Conservation (phyloP, 192 early-diverging fungal species). For the Oehlia diaphana region DNA sequence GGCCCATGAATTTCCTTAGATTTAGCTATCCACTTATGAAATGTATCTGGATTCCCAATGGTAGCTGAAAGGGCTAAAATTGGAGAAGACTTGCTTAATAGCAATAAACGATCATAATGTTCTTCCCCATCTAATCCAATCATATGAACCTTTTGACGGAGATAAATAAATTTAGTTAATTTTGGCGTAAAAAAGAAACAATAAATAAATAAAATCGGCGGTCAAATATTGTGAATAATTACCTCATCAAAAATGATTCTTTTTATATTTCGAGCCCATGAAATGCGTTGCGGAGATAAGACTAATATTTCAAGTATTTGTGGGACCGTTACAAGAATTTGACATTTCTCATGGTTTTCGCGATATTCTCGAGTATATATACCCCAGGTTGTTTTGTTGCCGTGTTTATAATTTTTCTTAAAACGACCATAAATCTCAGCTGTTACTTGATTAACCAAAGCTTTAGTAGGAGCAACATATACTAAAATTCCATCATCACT, state of each 20-base stretch:
- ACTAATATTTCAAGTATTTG: constrained; percentile 39
- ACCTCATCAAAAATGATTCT: constrained; percentile 54
- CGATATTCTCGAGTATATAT: constrained; percentile 44
- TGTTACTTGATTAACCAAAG: constrained; percentile 48
- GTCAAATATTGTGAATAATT: neutral
- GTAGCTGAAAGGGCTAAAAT: constrained; percentile 49
- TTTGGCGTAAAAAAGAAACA: too few species aligned
- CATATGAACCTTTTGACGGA: neutral
- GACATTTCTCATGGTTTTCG: constrained; percentile 32
- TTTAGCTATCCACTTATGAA: constrained; percentile 35
- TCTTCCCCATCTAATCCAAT: constrained; percentile 27
- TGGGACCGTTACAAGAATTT: constrained; percentile 47
- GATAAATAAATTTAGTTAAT: neutral
- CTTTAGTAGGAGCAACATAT: constrained; percentile 52
- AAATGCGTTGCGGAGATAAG: constrained; percentile 36
- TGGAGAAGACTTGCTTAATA: constrained; percentile 11
- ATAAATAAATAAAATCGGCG: too few species aligned
- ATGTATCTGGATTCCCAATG: constrained; percentile 38
- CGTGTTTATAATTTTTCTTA: constrained; percentile 34
- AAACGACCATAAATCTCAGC: constrained; percentile 49
- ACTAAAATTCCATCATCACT: constrained; percentile 37
- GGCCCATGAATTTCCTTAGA: constrained; percentile 24
- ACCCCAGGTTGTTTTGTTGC: constrained; percentile 35
- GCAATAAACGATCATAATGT: constrained; percentile 43
- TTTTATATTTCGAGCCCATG: constrained; percentile 27